phyloP scores from a whole-genome alignment of 306 rosid genomes.

The Cicer pinnatifidum region DNA sequence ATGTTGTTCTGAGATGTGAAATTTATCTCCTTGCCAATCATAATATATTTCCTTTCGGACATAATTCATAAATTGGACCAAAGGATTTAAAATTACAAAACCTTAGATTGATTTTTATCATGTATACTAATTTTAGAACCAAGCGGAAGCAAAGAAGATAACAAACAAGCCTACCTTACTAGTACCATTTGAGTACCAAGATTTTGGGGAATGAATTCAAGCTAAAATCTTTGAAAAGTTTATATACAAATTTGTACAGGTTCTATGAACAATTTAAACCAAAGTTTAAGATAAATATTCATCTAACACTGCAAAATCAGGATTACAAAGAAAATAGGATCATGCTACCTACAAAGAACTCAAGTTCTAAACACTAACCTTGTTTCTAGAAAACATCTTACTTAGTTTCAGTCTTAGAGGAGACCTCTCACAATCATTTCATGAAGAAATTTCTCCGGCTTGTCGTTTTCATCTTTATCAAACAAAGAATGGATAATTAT shows the following conservation, averaged over 20 bases:
- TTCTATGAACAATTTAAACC: neutral
- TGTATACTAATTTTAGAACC: neutral
- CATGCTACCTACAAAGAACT: neutral
- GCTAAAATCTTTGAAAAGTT: neutral
- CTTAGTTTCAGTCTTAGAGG: neutral
- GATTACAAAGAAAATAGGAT: neutral
- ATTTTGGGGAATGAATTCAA: neutral
- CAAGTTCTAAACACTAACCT: neutral
- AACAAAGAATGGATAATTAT: neutral
- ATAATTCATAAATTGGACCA: too few relatives aligned
- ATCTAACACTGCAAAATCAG: neutral
- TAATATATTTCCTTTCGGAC: too few relatives aligned
- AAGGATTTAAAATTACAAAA: too few relatives aligned
- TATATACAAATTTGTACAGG: neutral
- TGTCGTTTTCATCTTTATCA: neutral
- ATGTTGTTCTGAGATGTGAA: too few relatives aligned
- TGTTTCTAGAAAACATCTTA: neutral
- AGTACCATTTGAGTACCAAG: neutral
- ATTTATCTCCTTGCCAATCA: too few relatives aligned
- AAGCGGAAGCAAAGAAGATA: neutral
- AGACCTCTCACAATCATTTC: slow-evolving; percentile 21
- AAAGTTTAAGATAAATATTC: neutral
- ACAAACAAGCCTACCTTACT: neutral
- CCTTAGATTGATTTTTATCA: neutral
- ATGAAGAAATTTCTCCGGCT: neutral